phyloP scores from a whole-genome alignment of 1,139 yeast genomes.

The Geotrichum phurueaensis region DNA sequence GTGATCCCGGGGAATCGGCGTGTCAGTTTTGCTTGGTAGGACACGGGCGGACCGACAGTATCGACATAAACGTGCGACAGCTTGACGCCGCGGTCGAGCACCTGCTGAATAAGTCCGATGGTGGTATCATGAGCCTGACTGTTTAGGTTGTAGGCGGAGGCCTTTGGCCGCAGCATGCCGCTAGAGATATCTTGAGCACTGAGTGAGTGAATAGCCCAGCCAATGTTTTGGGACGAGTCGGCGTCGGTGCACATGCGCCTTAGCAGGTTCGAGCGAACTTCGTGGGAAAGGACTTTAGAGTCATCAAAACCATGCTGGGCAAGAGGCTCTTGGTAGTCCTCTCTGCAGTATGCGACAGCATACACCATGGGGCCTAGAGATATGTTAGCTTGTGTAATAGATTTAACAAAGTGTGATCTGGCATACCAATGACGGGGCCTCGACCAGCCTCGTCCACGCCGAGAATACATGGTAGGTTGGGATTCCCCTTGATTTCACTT shows the following conservation, averaged over 20 bases:
- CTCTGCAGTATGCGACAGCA: constrained; percentile 73
- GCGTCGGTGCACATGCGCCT: constrained; percentile 50
- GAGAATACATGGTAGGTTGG: constrained; percentile 43
- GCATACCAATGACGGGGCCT: constrained; percentile 69
- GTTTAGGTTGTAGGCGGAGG: constrained; percentile 63
- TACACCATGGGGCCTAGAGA: constrained; percentile 83
- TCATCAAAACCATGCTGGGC: constrained; percentile 78
- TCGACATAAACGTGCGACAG: constrained; percentile 75
- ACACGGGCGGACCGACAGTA: constrained; percentile 91
- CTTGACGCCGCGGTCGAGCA: constrained; percentile 55
- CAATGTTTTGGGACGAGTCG: constrained; percentile 50
- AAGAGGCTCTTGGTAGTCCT: constrained; percentile 50
- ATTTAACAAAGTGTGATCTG: background rate
- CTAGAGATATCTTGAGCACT: constrained; percentile 82
- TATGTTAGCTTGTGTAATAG: background rate
- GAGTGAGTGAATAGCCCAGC: constrained; percentile 83
- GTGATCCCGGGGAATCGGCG: constrained; percentile 61
- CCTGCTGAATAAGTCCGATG: constrained; percentile 61
- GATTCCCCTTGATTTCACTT: constrained; percentile 20
- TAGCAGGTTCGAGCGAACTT: constrained; percentile 57
- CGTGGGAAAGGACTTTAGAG: constrained; percentile 78
- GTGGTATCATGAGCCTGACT: constrained; percentile 97
- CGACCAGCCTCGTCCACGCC: constrained; percentile 99
- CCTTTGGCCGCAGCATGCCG: constrained; percentile 74
- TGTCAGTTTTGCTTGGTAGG: constrained; percentile 72